Base-by-base conservation (phyloP, 1,139 yeast genomes). In the Pichia sp. region DNA sequence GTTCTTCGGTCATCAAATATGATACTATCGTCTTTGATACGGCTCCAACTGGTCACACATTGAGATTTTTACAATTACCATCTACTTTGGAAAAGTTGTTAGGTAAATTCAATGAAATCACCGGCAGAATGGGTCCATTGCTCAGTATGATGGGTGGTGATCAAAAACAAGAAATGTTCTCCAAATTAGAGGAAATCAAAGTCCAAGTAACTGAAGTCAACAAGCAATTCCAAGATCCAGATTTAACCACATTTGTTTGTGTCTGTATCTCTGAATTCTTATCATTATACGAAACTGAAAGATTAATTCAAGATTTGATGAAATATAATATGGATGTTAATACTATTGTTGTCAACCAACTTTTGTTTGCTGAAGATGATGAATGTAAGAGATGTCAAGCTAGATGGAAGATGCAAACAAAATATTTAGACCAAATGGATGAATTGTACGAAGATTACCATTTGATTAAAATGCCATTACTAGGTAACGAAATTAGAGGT, bases 11-110 rank as follows among this genome's bases (percentile, higher is more conserved):
- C 35, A 58, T 73, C 43, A 64, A 69, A 41, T 92, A 85, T 62
- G 86, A 85, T 56, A 88, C 95, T 10, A 90, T 92, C 55, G 87
- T 92, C 53, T 92, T 92, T 59, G 98, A 92, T 64, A 92, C 98
- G 27, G 98, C 98, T 0, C 98, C 98, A 54, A 92, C 98, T 0
- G 98, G 98, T 37, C 98, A 92, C 66, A 92, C 98, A 2, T 73
- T 92, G 55, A 79, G 98, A 60, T 92, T 92, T 67, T 73, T 92
- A 62, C 96, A 90, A 66, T 77, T 92, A 58, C 98, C 98, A 33
- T 77, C 94, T 27, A 90, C 97, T 4, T 71, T 92, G 51, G 94
- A 88, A 57, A 87, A 87, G 64, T 75, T 95, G 36, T 72, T 92
- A 56, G 81, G 85, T 44, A 92, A 92, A 62, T 81, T 92, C 63